phyloP scores from a whole-genome alignment of 1,284 basidiomycete genomes.

The Cryptococcus hybrid region DNA sequence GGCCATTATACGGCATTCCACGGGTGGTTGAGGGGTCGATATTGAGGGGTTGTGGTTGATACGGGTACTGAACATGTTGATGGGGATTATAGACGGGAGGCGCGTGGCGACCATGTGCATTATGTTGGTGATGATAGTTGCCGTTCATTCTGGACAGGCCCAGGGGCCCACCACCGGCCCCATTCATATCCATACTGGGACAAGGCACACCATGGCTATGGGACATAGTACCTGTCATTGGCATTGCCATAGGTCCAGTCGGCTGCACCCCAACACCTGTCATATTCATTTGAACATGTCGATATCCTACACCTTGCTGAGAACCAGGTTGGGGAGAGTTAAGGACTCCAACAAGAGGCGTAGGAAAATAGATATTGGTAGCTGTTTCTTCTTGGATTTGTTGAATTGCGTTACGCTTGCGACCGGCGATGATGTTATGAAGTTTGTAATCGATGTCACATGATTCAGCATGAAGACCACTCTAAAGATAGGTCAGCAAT shows the following conservation, averaged over 20 bases:
- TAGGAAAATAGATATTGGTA: constrained; percentile 94
- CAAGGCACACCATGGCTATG: constrained; percentile 9
- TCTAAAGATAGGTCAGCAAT: constrained; percentile 53
- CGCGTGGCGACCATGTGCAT: constrained; percentile 4
- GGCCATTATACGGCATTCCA: constrained; percentile 42
- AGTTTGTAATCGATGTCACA: constrained; percentile 96
- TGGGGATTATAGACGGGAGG: constrained; percentile 43
- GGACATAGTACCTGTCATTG: constrained; percentile 15
- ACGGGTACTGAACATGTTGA: constrained; percentile 46
- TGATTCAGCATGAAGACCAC: constrained; percentile 81
- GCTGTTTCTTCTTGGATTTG: constrained; percentile 96
- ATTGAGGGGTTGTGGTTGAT: constrained; percentile 41
- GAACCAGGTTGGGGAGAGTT: constrained; percentile 27
- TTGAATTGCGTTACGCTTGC: constrained; percentile 84
- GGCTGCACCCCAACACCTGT: constrained; percentile 9
- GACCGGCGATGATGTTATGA: constrained; percentile 86
- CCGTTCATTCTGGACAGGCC: constrained; percentile 19
- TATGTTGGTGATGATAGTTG: constrained; percentile 11
- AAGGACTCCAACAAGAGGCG: constrained; percentile 81
- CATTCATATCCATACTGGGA: constrained; percentile 22
- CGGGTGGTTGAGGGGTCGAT: constrained; percentile 38
- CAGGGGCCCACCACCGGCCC: constrained; percentile 7
- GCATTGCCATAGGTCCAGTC: constrained; percentile 16
- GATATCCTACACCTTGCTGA: constrained; percentile 34
- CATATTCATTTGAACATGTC: constrained; percentile 12